Conservation (phyloP, 2,329 filamentous ascomycete species). For the Aspergillus sp. region DNA sequence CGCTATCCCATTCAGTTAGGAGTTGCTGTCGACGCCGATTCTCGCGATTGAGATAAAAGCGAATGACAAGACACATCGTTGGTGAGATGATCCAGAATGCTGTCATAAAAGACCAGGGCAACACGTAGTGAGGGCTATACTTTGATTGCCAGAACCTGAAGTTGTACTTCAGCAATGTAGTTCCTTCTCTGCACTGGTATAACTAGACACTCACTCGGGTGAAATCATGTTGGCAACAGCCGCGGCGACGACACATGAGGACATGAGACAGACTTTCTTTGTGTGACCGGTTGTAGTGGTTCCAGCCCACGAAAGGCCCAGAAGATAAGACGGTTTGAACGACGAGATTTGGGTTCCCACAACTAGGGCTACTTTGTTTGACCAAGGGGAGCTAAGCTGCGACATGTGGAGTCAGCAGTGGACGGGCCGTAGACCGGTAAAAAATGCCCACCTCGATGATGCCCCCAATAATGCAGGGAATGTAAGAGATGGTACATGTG, state of each 20-base stretch:
- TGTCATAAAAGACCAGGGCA: constrained; percentile 6
- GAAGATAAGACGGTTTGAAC: constrained; percentile 22
- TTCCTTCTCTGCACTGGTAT: background rate
- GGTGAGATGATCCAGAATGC: constrained; percentile 7
- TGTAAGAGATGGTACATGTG: constrained; percentile 5
- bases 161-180: no score
- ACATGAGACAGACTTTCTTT: constrained; percentile 6
- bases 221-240: constrained; percentile 18
- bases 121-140: constrained; percentile 3
- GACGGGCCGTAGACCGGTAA: no score
- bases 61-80: constrained; percentile 6
- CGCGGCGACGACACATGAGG: constrained; percentile 6
- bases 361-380: constrained; percentile 20
- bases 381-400: constrained; percentile 8
- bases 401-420: no score
- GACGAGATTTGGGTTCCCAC: constrained; percentile 23
- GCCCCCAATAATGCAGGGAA: constrained; percentile 4
- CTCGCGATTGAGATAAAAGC: constrained; percentile 4
- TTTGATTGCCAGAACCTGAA: constrained; percentile 6
- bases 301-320: constrained; percentile 19
- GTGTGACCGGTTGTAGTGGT: constrained; percentile 6
- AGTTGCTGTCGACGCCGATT: background rate
- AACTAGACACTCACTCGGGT: constrained; percentile 14
- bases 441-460: constrained; percentile 1
- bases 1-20: background rate